phyloP scores from a whole-genome alignment of 1,284 basidiomycete species.

The Rhodotorula sp. region DNA sequence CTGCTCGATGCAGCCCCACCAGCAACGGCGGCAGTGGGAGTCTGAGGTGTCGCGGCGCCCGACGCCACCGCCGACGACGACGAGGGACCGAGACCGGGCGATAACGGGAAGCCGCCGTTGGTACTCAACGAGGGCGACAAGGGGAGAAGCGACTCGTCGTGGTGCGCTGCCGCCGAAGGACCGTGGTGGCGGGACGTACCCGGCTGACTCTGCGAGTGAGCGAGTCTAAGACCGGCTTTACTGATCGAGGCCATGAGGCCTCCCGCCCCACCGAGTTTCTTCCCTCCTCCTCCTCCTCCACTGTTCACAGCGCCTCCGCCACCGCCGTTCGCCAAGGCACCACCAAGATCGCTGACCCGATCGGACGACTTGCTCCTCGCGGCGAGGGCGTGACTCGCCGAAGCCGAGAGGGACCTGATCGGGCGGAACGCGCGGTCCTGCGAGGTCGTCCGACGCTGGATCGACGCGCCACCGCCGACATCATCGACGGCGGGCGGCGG shows the following conservation, averaged over 20 bases:
- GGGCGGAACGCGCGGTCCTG: constrained; percentile 13
- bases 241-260: constrained; percentile 19
- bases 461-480: neutral
- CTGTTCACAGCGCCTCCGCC: too few species aligned
- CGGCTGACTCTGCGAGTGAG: constrained; percentile 24
- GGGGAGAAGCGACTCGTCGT: neutral
- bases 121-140: neutral
- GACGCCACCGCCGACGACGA: neutral
- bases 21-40: neutral
- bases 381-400: neutral
- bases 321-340: too few species aligned
- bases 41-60: constrained; percentile 10
- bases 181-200: constrained; percentile 4
- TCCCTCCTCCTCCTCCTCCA: neutral
- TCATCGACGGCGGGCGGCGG: neutral
- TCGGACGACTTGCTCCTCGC: constrained; percentile 26
- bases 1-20: neutral
- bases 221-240: constrained; percentile 10
- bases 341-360: constrained; percentile 7
- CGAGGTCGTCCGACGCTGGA: constrained; percentile 1
- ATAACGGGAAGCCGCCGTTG: neutral
- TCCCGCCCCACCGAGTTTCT: constrained; percentile 11
- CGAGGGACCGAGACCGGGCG: too few species aligned
- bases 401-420: constrained; percentile 7
- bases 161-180: neutral